Conservation (phyloP, 441 rosid species). For the Iberis amara region DNA sequence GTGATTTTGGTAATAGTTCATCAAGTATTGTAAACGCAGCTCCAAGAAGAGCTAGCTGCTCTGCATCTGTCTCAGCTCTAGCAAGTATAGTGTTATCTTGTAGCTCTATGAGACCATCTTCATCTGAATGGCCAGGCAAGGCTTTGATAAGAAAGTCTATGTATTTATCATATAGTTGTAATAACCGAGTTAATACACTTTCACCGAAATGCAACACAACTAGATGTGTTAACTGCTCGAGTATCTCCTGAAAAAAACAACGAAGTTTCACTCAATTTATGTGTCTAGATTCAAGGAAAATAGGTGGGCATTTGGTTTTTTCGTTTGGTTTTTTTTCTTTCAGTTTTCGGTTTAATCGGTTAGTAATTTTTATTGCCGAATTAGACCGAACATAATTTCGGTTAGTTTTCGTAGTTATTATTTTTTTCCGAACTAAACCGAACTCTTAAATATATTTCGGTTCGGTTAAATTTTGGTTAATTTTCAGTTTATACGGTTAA, state of each 20-base stretch:
- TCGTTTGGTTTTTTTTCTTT: no score
- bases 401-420: no score
- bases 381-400: no score
- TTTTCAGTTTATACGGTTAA: no score
- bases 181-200: conserved; percentile 61
- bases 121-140: conserved; percentile 85
- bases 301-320: no score
- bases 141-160: conserved; percentile 69
- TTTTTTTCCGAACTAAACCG: no score
- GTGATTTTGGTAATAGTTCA: conserved; percentile 64
- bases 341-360: no score
- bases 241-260: conserved; percentile 58
- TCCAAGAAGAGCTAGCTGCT: conserved; percentile 90
- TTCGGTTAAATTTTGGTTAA: no score
- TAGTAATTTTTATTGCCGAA: no score
- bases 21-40: conserved; percentile 83
- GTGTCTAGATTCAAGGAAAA: not conserved
- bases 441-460: no score
- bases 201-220: conserved; percentile 75
- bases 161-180: conserved; percentile 73
- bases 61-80: conserved; percentile 87
- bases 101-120: conserved; percentile 71
- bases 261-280: conserved; percentile 9
- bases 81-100: conserved; percentile 56
- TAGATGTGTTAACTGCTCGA: conserved; percentile 75